These are phyloP conservation scores for Yarrowia divulgata DNA, from an alignment of 805 yeast genomes.

Conservation along the genomic window DNA sequence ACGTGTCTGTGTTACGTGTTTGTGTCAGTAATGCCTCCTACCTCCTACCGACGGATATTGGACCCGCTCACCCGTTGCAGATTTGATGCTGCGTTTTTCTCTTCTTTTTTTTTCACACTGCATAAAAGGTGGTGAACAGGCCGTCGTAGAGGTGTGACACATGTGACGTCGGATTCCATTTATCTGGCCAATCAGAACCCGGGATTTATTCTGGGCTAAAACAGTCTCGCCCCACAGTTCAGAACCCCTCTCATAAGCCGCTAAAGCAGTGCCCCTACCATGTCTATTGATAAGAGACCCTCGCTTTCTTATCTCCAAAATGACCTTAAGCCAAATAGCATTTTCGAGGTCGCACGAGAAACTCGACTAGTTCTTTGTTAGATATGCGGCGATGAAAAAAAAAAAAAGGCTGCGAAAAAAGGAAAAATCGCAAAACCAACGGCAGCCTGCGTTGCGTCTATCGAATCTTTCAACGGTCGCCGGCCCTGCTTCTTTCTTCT, in stretches of 20 bases:
- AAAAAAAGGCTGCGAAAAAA: background rate
- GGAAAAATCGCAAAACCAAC: background rate
- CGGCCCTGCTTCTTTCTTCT: background rate
- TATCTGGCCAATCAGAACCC: background rate
- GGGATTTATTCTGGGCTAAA: too few species aligned
- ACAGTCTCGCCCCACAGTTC: too few species aligned
- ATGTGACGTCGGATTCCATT: too few species aligned
- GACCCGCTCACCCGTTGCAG: slow-evolving; percentile 23
- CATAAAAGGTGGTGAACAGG: background rate
- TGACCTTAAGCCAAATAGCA: background rate
- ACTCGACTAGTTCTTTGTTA: background rate
- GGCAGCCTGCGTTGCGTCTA: background rate
- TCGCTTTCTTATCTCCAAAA: background rate
- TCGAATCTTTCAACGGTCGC: slow-evolving; percentile 16
- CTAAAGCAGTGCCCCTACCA: background rate
- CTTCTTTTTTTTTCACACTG: background rate
- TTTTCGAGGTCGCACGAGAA: background rate
- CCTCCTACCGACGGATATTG: background rate
- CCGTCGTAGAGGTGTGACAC: too few species aligned
- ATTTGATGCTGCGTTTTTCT: slow-evolving; percentile 7
- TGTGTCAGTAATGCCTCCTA: too few species aligned
- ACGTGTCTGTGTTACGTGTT: too few species aligned
- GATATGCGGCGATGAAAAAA: slow-evolving; percentile 3
- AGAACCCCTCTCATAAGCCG: background rate
- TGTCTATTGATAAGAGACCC: background rate